Conservation (phyloP, 257 asterid species). For the Nicotiana paniculata region DNA sequence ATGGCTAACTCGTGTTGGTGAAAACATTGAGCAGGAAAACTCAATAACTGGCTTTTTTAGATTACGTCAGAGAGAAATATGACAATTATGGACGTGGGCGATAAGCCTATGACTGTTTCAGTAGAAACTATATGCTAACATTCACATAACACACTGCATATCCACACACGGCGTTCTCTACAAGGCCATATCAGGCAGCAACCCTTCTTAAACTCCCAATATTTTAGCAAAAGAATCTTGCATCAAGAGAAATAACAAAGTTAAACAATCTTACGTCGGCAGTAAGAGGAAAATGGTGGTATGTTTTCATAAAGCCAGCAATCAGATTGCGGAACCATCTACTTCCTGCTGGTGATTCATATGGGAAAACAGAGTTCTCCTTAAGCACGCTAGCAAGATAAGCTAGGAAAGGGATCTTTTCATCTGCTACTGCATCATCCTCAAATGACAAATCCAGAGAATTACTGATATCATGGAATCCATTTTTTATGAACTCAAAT, state of each 20-base stretch:
- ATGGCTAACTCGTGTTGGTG: background rate
- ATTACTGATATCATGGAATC: slow-evolving; percentile 82
- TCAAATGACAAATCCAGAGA: slow-evolving; percentile 91
- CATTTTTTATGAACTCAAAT: slow-evolving; percentile 84
- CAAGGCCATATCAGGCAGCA: background rate
- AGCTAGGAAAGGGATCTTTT: slow-evolving; percentile 95
- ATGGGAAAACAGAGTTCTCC: slow-evolving; percentile 69
- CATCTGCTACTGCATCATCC: slow-evolving; percentile 98
- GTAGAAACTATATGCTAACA: background rate
- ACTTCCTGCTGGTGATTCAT: slow-evolving; percentile 97
- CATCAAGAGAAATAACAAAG: background rate
- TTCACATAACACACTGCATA: background rate
- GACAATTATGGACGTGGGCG: background rate
- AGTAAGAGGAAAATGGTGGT: slow-evolving; percentile 87
- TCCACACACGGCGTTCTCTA: background rate
- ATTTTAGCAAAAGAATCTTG: background rate
- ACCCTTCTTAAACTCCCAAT: background rate
- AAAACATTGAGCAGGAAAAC: background rate
- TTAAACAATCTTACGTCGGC: slow-evolving; percentile 64
- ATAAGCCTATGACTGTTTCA: background rate
- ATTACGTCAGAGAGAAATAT: background rate
- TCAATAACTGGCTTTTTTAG: background rate
- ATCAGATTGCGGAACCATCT: slow-evolving; percentile 75
- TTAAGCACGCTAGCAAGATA: slow-evolving; percentile 84
- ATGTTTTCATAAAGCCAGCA: slow-evolving; percentile 84